These are phyloP conservation scores for Leishmania lainsoni DNA, from an alignment of 208 protist genomes.

Conservation along the genomic window DNA sequence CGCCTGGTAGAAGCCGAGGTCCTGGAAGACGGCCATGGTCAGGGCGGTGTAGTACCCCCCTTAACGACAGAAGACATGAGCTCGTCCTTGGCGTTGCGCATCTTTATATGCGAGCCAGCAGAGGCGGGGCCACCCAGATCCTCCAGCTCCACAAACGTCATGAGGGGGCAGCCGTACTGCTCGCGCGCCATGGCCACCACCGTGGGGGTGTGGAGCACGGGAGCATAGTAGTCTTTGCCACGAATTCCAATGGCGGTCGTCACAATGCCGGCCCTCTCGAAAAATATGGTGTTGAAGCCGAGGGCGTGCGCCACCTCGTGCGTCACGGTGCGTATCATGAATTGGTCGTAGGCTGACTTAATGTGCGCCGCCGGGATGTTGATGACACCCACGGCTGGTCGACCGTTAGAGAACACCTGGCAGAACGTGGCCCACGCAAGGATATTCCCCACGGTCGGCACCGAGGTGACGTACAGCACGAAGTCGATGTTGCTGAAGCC, in stretches of 20 bases:
- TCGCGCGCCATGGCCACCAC: conserved; percentile 56
- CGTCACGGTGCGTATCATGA: conserved; percentile 30
- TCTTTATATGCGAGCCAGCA: conserved; percentile 74
- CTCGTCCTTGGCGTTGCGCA: conserved; percentile 72
- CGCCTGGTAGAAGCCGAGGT: conserved; percentile 78
- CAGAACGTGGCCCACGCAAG: conserved; percentile 57
- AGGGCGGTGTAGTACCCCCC: conserved; percentile 63
- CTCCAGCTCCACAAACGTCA: conserved; percentile 80
- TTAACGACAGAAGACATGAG: conserved; percentile 63
- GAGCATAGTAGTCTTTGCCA: conserved; percentile 23
- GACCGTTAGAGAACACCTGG: conserved; percentile 10
- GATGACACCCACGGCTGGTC: conserved; percentile 44
- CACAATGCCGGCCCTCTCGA: conserved; percentile 10
- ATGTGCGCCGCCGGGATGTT: conserved; percentile 55
- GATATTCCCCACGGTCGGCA: conserved; percentile 8
- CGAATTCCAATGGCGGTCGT: conserved; percentile 8
- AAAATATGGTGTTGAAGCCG: conserved; percentile 50
- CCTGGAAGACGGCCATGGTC: conserved; percentile 83
- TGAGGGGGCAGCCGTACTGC: conserved; percentile 69
- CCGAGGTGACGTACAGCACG: conserved; percentile 66
- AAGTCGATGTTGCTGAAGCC: conserved; percentile 58
- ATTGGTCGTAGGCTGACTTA: background rate
- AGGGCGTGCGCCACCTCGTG: conserved; percentile 90
- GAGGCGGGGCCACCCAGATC: conserved; percentile 38
- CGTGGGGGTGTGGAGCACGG: conserved; percentile 28